Evolutionary conservation across 805 yeast species (phyloP).

Genomic region (Myxozyma monticola): DNA sequence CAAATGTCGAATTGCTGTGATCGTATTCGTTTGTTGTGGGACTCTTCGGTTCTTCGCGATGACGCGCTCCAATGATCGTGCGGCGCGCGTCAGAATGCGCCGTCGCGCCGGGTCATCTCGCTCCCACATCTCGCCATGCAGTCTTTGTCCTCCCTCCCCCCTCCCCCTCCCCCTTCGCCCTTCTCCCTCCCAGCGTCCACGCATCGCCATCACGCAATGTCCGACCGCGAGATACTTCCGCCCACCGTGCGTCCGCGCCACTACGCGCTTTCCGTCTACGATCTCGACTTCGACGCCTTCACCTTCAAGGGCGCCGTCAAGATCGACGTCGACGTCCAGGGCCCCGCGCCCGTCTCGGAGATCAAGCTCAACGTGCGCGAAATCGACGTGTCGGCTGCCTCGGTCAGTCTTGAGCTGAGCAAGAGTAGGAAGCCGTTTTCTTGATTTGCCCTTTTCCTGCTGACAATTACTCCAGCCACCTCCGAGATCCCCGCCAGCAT

Average conservation of each 20-base stretch:
- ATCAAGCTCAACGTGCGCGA: constrained; percentile 31
- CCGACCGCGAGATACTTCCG: constrained; percentile 31
- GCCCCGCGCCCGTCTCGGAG: constrained; percentile 20
- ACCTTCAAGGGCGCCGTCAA: constrained; percentile 29
- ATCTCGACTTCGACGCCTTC: constrained; percentile 20
- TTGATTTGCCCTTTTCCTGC: not conserved
- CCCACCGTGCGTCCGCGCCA: constrained; percentile 28
- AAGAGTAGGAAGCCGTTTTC: constrained; percentile 16
- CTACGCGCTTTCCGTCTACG: constrained; percentile 29
- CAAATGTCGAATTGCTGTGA: too few species aligned
- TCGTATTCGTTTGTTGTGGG: too few species aligned
- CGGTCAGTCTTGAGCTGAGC: constrained; percentile 19
- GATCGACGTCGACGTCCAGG: constrained; percentile 30
- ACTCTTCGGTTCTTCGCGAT: too few species aligned
- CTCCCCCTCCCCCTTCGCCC: not conserved
- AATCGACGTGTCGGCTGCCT: constrained; percentile 22
- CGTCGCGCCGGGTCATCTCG: too few species aligned
- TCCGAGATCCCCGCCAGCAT: constrained; percentile 36
- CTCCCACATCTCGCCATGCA: not conserved
- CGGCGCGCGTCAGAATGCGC: too few species aligned
- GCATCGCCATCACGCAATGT: constrained; percentile 11
- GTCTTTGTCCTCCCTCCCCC: not conserved
- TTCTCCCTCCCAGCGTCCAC: not conserved
- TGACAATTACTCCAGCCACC: constrained; percentile 14
- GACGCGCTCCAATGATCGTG: too few species aligned